Conservation (phyloP, 192 early-diverging fungal species). For the Phycomyces nitens region DNA sequence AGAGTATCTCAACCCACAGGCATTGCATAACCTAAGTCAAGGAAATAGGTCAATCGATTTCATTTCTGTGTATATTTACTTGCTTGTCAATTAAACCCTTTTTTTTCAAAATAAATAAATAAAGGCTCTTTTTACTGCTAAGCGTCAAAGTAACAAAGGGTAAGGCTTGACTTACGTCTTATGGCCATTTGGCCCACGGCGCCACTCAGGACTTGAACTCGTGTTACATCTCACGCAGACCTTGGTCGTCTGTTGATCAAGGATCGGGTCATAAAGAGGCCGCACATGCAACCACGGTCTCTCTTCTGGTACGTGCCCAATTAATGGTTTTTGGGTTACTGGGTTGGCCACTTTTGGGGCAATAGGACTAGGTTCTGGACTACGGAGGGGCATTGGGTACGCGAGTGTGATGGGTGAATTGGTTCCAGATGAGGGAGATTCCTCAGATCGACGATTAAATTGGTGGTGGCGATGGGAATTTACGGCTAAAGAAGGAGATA, state of each 20-base stretch:
- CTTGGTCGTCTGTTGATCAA: conserved; percentile 1
- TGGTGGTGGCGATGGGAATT: no score
- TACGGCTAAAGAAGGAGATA: no score
- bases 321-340: not conserved
- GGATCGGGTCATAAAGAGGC: not conserved
- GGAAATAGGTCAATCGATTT: not conserved
- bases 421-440: no score
- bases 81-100: not conserved
- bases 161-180: conserved; percentile 9
- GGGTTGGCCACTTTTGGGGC: not conserved
- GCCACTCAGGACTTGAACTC: conserved; percentile 26
- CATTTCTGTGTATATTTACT: not conserved
- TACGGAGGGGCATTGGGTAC: not conserved
- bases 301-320: not conserved
- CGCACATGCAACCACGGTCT: not conserved
- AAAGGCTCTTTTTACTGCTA: not conserved
- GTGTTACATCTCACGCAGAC: conserved; percentile 24
- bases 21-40: conserved; percentile 23
- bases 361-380: not conserved
- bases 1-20: conserved; percentile 24
- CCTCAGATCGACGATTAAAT: no score
- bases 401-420: no score
- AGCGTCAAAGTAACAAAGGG: not conserved
- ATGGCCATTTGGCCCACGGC: conserved; percentile 22
- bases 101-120: no score